Conservation (phyloP, 1,284 basidiomycete species). For the Kwoniella shivajii region DNA sequence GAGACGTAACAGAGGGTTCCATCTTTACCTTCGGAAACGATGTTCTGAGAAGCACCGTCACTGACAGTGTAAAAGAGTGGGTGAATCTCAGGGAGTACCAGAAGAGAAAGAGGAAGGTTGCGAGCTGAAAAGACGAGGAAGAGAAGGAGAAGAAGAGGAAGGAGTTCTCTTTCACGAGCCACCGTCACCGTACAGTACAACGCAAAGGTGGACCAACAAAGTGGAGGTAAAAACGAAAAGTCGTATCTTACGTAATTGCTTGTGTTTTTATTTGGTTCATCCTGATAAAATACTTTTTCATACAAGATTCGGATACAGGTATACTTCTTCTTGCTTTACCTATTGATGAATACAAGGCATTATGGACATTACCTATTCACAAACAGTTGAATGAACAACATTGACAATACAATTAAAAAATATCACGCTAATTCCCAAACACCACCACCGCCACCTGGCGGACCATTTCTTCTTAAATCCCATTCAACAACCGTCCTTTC, state of each 20-base stretch:
- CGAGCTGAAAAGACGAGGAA: no score
- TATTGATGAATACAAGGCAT: no score
- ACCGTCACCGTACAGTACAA: not conserved
- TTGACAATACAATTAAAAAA: not conserved
- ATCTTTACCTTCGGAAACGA: no score
- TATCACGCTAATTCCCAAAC: conserved; percentile 45
- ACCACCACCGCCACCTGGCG: conserved; percentile 40
- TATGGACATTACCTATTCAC: no score
- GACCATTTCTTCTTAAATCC: conserved; percentile 46
- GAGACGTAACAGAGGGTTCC: not conserved
- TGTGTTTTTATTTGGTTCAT: not conserved
- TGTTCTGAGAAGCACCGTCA: no score
- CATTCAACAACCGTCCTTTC: conserved; percentile 54
- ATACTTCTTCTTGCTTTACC: not conserved
- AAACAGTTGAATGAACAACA: not conserved
- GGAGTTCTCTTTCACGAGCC: not conserved
- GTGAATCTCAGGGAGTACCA: not conserved
- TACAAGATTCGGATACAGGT: not conserved
- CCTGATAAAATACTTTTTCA: not conserved
- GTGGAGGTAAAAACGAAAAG: conserved; percentile 5
- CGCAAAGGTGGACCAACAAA: conserved; percentile 1
- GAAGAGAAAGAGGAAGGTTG: not conserved
- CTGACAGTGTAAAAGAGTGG: no score
- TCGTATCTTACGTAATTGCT: not conserved
- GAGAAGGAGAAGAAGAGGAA: not conserved